Conservation (phyloP, 331 rosid genomes). For the Pyrus hybrid region DNA sequence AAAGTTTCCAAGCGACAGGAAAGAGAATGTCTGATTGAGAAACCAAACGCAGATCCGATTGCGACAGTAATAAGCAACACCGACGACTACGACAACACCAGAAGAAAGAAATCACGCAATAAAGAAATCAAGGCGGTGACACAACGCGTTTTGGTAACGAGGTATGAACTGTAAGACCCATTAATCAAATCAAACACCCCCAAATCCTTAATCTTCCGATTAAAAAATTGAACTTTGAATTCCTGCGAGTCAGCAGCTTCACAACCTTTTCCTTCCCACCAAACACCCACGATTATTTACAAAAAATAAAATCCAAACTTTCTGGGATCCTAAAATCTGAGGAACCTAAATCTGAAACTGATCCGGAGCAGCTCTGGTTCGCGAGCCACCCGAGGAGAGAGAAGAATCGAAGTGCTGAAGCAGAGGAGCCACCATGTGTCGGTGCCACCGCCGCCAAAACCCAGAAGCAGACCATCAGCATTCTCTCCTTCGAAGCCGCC, state of each 20-base stretch:
- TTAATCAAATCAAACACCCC: slow-evolving; percentile 27
- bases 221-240: slow-evolving; percentile 11
- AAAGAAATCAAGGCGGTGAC: too few relatives aligned
- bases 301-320: neutral
- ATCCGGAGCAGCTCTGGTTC: too few relatives aligned
- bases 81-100: neutral
- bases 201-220: slow-evolving; percentile 21
- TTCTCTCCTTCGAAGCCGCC: too few relatives aligned
- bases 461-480: too few relatives aligned
- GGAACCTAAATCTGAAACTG: too few relatives aligned
- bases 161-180: slow-evolving; percentile 71
- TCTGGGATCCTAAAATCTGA: too few relatives aligned
- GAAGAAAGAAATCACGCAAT: neutral
- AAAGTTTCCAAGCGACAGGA: slow-evolving; percentile 37
- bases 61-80: slow-evolving; percentile 29
- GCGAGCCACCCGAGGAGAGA: too few relatives aligned
- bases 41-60: slow-evolving; percentile 53
- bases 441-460: too few relatives aligned
- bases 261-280: slow-evolving; percentile 33
- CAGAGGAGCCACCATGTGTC: too few relatives aligned
- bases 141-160: slow-evolving; percentile 68
- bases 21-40: slow-evolving; percentile 42
- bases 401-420: too few relatives aligned
- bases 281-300: slow-evolving; percentile 24
- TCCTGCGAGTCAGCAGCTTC: slow-evolving; percentile 27